These are phyloP conservation scores for Neopestalotiopsis rosae DNA, from an alignment of 2,329 filamentous ascomycete species.

Conservation along the genomic window DNA sequence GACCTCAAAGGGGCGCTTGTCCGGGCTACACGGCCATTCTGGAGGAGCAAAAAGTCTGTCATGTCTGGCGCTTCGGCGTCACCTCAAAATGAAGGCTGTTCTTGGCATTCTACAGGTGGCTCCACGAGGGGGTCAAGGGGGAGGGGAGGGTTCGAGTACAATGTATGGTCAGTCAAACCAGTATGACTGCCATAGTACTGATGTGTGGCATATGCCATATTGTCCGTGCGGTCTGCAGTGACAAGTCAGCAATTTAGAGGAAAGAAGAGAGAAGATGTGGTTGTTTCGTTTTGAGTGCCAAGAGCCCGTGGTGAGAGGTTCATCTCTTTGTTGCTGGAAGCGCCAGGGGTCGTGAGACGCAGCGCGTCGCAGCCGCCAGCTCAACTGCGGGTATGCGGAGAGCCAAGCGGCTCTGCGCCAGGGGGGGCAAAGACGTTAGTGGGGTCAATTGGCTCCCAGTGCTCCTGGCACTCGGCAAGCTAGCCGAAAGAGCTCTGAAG, in stretches of 20 bases:
- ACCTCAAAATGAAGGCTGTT: slow-evolving; percentile 2
- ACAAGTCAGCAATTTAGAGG: not conserved
- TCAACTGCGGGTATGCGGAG: not conserved
- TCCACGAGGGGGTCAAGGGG: not conserved
- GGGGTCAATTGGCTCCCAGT: slow-evolving; percentile 14
- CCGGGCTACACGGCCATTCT: not conserved
- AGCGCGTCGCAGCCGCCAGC: slow-evolving; percentile 9
- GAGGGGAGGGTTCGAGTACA: not conserved
- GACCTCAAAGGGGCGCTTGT: slow-evolving; percentile 4
- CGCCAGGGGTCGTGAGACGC: slow-evolving; percentile 12
- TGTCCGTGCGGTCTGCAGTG: not conserved
- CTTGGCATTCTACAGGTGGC: slow-evolving; percentile 2
- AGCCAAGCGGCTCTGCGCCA: not conserved
- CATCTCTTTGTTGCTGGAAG: slow-evolving; percentile 5
- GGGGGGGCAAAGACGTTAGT: not conserved
- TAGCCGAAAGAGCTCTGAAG: not conserved
- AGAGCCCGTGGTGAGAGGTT: slow-evolving; percentile 9
- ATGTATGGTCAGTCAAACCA: not conserved
- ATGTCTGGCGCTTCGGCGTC: slow-evolving; percentile 2
- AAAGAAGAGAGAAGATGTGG: not conserved
- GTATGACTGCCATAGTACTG: not conserved
- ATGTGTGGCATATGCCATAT: not conserved
- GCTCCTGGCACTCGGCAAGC: not conserved
- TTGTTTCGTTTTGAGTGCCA: slow-evolving; percentile 18
- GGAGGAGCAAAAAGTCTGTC: not conserved